Percentiles rank a stretch among this genome's conserved stretches.
These are phyloP conservation scores for Aspergillus funiculosus DNA, from an alignment of 495 filamentous ascomycete genomes.

Conservation along the genomic window DNA sequence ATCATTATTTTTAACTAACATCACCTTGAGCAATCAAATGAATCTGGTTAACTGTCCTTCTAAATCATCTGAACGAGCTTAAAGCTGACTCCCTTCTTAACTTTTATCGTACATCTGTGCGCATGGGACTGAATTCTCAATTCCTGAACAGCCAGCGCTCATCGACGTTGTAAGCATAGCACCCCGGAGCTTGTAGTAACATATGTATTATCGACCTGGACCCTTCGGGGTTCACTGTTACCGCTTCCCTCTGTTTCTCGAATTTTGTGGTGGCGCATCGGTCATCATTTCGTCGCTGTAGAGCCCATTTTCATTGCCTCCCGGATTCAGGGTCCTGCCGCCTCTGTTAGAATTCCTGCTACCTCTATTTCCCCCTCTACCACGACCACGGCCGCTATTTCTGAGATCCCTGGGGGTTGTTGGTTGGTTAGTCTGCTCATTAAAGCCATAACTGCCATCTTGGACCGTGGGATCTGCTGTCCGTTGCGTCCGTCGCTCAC, in stretches of 20 bases:
- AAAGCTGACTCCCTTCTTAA: not conserved
- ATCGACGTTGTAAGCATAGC: too few species aligned
- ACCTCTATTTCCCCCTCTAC: slow-evolving; percentile 11
- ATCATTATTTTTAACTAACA: slow-evolving; percentile 15
- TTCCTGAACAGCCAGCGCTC: too few species aligned
- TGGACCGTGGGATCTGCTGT: slow-evolving; percentile 47
- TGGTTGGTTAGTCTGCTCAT: slow-evolving; percentile 29
- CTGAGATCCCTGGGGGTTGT: not conserved
- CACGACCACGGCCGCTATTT: slow-evolving; percentile 10
- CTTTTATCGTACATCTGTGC: too few species aligned
- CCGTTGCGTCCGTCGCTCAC: slow-evolving; percentile 35
- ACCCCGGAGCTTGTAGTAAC: too few species aligned
- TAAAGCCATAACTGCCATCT: slow-evolving; percentile 58
- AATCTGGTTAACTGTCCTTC: not conserved
- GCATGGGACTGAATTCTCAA: too few species aligned
- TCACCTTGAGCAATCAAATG: not conserved
- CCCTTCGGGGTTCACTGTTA: slow-evolving; percentile 19
- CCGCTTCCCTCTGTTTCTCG: slow-evolving; percentile 21
- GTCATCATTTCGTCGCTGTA: slow-evolving; percentile 45
- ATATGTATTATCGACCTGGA: slow-evolving; percentile 1
- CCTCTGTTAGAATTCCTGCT: slow-evolving; percentile 8
- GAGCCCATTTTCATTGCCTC: slow-evolving; percentile 21
- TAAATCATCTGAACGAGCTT: not conserved
- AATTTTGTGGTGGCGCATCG: slow-evolving; percentile 29
- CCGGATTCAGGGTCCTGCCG: slow-evolving; percentile 11